Evolutionary conservation across 441 rosid genomes (phyloP), one percentile per base, ranked within the genome.

Genomic region (Euphorbia celastroides): DNA sequence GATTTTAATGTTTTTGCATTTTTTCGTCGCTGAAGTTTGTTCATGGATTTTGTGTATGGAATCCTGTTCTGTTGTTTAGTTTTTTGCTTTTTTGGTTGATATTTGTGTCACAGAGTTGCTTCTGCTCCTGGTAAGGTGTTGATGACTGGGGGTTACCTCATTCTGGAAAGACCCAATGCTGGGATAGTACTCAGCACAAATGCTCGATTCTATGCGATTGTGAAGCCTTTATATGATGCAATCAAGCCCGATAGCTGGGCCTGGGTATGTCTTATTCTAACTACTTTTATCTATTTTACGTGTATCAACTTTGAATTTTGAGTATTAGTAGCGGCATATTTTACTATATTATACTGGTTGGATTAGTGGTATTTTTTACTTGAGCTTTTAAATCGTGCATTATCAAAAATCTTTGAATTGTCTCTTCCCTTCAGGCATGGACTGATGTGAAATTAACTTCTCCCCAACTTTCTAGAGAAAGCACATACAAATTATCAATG

Each of bases 101-200:
- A 16, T 58, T 61, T 56, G 26, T 48, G 12, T 58, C 30, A 60
- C 82, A 91, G 96, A 57, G 88, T 89, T 77, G 96, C 93, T 75
- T 94, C 99, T 67, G 96, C 99, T 73, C 97, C 99, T 31, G 96
- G 99, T 69, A 93, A 91, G 82, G 96, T 91, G 65, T 83, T 93
- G 88, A 78, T 93, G 79, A 85, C 99, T 6, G 99, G 99, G 5
- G 97, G 99, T 11, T 93, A 93, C 69, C 91, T 93, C 23, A 76
- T 93, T 67, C 77, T 93, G 70, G 99, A 93, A 85, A 89, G 87
- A 78, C 97, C 99, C 30, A 91, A 93, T 76, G 79, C 99, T 26
- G 99, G 99, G 67, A 72, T 87, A 72, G 93, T 86, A 50, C 74
- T 89, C 64, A 89, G 93, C 75, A 89, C 96, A 13, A 82, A 79